Evolutionary conservation across 805 yeast species (phyloP), one percentile per base, ranked within the genome.

Genomic region (Ogataea philodendri): DNA sequence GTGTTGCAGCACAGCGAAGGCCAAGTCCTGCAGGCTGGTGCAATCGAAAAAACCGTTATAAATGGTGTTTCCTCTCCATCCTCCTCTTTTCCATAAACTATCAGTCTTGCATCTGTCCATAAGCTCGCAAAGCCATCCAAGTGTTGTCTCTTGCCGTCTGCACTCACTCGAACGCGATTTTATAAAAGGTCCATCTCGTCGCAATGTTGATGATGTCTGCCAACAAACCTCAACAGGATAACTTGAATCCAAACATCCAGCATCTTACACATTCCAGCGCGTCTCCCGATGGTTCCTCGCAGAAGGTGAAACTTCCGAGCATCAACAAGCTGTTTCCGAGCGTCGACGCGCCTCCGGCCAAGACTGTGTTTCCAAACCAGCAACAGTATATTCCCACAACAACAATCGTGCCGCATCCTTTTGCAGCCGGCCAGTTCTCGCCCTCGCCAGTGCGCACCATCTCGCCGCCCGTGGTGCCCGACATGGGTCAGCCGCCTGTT

Each of bases 321-420:
- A 45, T 51, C 10, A 47, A 47, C 30, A 45, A 42, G 24, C 42
- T 51, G 6, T 49, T 51, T 21, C 49, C 55, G 13, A 20, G 29
- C 26, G 19, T 15, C 11, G 26, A 30, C 25, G 22, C 28, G 17
- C 35, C 19, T 20, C 19, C 44, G 14, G 20, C 45, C n/a, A 23
- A 18, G 23, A 22, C 32, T 16, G 22, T 22, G 9, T 26, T 19
- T 17, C 24, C 13, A 2, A 18, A 15, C 14, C 20, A 30, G 7
- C 36, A 21, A 26, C 33, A 30, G 13, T 22, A 19, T 15, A 11
- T 32, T 10, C 36, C 18, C 24, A 11, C 30, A 29, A n/a, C 34
- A 24, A 4, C 38, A 17, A 9, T 11, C 10, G 15, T 17, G 11
- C 15, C 32, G 9, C 15, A 24, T n/a, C 17, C 19, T 13, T 26